phyloP scores from a whole-genome alignment of 2,329 filamentous ascomycete species.

The Fusarium sp. region DNA sequence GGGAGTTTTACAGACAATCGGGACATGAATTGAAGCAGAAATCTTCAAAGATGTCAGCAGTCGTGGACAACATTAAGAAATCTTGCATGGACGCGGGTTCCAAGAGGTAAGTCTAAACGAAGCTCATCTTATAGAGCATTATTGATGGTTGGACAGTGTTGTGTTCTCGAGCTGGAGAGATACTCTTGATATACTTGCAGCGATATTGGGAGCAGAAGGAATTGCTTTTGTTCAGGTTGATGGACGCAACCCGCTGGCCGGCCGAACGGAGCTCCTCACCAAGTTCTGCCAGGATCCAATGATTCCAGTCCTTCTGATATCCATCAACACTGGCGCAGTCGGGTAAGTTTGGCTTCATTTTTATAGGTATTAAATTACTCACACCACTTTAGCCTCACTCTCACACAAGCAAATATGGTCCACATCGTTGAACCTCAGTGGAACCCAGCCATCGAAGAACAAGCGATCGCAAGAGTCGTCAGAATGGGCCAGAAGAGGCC shows the following conservation, averaged over 20 bases:
- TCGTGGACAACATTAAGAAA: neutral
- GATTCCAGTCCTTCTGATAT: conserved; percentile 3
- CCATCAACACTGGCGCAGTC: conserved; percentile 6
- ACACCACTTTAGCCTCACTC: neutral
- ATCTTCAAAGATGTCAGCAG: conserved; percentile 1
- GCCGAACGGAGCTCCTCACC: neutral
- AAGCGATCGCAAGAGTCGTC: neutral
- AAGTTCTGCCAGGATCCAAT: neutral
- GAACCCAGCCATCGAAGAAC: conserved; percentile 1
- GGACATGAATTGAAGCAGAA: neutral
- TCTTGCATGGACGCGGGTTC: fast-evolving
- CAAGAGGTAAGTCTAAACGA: neutral
- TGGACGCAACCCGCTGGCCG: neutral
- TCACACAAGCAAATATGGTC: neutral
- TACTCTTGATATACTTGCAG: neutral
- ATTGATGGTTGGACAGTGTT: neutral
- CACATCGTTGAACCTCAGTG: neutral
- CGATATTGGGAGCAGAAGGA: fast-evolving
- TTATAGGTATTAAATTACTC: fast-evolving
- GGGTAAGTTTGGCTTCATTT: fast-evolving
- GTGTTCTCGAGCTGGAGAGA: conserved; percentile 1
- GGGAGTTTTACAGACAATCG: fast-evolving
- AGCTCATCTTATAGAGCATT: fast-evolving
- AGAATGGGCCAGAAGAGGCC: neutral
- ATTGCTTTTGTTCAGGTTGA: neutral